Evolutionary conservation across 129 eudicot genomes (phyloP).

Genomic region (Helianthus annuus): DNA sequence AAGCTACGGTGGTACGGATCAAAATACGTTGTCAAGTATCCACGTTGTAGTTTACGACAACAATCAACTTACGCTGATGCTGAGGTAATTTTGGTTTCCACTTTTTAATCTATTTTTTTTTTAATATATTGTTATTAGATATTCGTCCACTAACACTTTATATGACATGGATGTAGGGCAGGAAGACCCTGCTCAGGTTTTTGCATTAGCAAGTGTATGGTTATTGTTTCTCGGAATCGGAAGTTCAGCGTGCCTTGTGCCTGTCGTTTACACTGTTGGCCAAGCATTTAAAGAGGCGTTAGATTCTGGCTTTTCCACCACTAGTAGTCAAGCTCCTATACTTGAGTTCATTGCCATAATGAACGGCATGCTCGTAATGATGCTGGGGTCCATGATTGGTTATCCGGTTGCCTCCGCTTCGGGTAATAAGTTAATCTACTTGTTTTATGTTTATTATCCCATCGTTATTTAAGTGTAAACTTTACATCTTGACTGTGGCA

Average conservation of each 20-base stretch:
- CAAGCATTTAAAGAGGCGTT: slow-evolving; percentile 74
- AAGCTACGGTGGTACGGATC: slow-evolving; percentile 89
- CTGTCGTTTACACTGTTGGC: slow-evolving; percentile 59
- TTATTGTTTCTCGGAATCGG: slow-evolving; percentile 82
- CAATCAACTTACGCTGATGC: slow-evolving; percentile 97
- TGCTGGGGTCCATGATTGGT: slow-evolving; percentile 82
- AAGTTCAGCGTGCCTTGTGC: slow-evolving; percentile 69
- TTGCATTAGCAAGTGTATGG: slow-evolving; percentile 93
- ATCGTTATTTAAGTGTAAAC: neutral
- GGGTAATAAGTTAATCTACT: slow-evolving; percentile 46
- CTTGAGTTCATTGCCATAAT: slow-evolving; percentile 53
- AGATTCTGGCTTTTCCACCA: slow-evolving; percentile 43
- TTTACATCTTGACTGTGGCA: neutral
- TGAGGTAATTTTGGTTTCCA: slow-evolving; percentile 56
- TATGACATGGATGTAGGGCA: slow-evolving; percentile 96
- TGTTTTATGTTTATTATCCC: neutral
- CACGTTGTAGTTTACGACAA: slow-evolving; percentile 87
- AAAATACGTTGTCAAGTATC: slow-evolving; percentile 86
- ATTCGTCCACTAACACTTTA: slow-evolving; percentile 45
- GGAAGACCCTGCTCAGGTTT: slow-evolving; percentile 98
- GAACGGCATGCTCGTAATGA: slow-evolving; percentile 66
- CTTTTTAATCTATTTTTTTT: neutral
- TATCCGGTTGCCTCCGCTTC: slow-evolving; percentile 92
- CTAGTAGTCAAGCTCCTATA: slow-evolving; percentile 50
- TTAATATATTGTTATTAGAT: neutral